Evolutionary conservation across 2,329 filamentous ascomycete genomes (phyloP).

Genomic region (Penicillium sp.): DNA sequence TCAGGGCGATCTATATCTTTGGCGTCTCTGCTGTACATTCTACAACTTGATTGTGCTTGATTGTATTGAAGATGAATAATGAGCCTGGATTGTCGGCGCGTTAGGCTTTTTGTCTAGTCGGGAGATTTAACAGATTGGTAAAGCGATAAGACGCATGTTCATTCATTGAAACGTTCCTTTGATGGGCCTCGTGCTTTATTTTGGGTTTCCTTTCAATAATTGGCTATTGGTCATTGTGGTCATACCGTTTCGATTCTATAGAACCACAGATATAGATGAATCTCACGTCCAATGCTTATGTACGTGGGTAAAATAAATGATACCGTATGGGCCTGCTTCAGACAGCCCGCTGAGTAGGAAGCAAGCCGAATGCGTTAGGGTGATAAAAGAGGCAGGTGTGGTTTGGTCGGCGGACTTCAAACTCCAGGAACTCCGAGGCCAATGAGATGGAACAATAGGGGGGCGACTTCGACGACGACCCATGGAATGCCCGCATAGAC

Average conservation of each 20-base stretch:
- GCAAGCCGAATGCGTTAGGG: neutral
- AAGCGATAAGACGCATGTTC: too few species aligned
- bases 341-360: constrained; percentile 19
- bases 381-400: neutral
- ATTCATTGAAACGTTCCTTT: too few species aligned
- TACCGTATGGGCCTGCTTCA: constrained; percentile 5
- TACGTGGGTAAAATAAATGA: constrained; percentile 19
- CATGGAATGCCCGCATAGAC: constrained; percentile 92
- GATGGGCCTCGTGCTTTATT: neutral
- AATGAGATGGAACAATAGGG: constrained; percentile 65
- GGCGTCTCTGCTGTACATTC: too few species aligned
- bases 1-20: too few species aligned
- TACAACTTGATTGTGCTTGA: too few species aligned
- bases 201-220: neutral
- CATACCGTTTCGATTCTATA: neutral
- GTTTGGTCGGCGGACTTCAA: neutral
- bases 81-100: too few species aligned
- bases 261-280: constrained; percentile 5
- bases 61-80: too few species aligned
- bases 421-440: constrained; percentile 25
- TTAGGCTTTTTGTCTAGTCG: too few species aligned
- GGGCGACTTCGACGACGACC: constrained; percentile 75
- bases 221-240: neutral
- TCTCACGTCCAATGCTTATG: constrained; percentile 20
- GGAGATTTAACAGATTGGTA: too few species aligned